phyloP scores from a whole-genome alignment of 2,329 filamentous ascomycete species.

The Paecilomyces formosus region DNA sequence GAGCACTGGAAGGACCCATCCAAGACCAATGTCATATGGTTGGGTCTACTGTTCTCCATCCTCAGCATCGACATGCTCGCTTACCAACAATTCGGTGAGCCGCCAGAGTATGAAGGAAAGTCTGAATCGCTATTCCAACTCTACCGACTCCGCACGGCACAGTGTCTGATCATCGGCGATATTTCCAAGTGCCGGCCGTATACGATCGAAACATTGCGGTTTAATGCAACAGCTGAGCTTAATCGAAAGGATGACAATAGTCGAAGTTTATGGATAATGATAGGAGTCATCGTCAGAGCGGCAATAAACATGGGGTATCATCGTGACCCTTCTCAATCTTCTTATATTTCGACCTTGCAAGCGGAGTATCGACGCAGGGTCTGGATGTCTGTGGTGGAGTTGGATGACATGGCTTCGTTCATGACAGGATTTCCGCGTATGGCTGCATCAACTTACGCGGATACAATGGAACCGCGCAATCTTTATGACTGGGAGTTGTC shows the following conservation, averaged over 20 bases:
- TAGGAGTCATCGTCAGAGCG: constrained; percentile 24
- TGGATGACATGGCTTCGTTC: constrained; percentile 40
- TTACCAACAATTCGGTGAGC: background rate
- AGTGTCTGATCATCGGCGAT: background rate
- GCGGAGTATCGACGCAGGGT: constrained; percentile 27
- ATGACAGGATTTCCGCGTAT: constrained; percentile 32
- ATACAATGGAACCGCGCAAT: constrained; percentile 32
- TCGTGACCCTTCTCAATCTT: constrained; percentile 26
- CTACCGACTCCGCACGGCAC: background rate
- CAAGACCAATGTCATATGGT: background rate
- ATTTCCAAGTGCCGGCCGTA: background rate
- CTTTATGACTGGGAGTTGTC: constrained; percentile 35
- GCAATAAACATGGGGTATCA: constrained; percentile 36
- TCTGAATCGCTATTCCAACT: background rate
- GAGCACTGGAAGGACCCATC: background rate
- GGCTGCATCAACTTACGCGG: constrained; percentile 28
- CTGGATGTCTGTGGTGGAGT: constrained; percentile 32
- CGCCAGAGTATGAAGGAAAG: background rate
- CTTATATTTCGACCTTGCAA: constrained; percentile 25
- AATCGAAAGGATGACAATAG: background rate
- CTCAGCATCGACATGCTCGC: background rate
- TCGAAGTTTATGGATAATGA: constrained; percentile 35
- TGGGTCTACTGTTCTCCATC: background rate
- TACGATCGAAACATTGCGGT: background rate
- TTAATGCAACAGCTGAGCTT: background rate